Conservation (phyloP, 495 filamentous ascomycete genomes). For the Neurospora sp. region DNA sequence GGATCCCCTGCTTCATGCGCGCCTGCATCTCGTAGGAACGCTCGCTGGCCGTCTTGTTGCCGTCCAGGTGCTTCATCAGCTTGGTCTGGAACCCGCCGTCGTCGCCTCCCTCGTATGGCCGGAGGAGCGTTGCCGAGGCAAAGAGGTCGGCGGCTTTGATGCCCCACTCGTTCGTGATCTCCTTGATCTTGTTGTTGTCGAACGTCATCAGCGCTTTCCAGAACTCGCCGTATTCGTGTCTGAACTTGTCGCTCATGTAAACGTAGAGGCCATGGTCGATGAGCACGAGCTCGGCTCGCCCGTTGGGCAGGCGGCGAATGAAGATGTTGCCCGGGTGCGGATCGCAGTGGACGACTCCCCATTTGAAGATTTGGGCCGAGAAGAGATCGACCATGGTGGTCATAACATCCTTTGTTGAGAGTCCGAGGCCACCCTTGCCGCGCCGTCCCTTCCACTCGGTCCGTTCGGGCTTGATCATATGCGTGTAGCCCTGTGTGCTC, state of each 20-base stretch:
- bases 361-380: conserved; percentile 93
- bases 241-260: conserved; percentile 72
- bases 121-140: conserved; percentile 78
- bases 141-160: conserved; percentile 84
- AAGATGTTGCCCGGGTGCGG: conserved; percentile 97
- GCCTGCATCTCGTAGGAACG: conserved; percentile 78
- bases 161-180: conserved; percentile 69
- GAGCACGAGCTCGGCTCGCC: conserved; percentile 78
- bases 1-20: conserved; percentile 71
- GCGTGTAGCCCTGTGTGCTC: conserved; percentile 27
- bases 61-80: conserved; percentile 41
- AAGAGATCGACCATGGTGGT: conserved; percentile 92
- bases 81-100: conserved; percentile 44
- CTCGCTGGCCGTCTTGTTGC: conserved; percentile 49
- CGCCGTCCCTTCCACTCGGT: conserved; percentile 64
- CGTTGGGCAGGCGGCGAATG: conserved; percentile 71
- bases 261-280: conserved; percentile 97
- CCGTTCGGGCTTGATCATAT: conserved; percentile 66
- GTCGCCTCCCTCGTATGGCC: conserved; percentile 82
- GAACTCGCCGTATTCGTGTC: conserved; percentile 82
- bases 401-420: conserved; percentile 80
- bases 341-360: conserved; percentile 89
- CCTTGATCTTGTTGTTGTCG: conserved; percentile 67
- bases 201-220: conserved; percentile 92
- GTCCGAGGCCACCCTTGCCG: conserved; percentile 66